Percentiles rank a stretch among this genome's conserved stretches.
Conservation (phyloP, 2,329 filamentous ascomycete genomes). For the Thermomyces lanuginosus region DNA sequence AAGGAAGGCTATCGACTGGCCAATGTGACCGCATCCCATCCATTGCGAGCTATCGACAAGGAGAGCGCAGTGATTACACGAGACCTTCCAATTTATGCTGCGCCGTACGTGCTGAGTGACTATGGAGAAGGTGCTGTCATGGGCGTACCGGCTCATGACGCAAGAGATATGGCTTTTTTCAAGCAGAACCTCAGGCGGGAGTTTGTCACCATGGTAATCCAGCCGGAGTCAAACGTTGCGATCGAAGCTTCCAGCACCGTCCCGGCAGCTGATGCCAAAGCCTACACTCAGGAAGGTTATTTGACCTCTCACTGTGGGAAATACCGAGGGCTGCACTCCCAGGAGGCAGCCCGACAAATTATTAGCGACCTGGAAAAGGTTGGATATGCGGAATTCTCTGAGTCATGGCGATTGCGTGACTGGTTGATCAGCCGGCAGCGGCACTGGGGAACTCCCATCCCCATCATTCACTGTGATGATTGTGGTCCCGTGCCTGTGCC, state of each 20-base stretch:
- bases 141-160: slow-evolving; percentile 78
- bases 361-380: slow-evolving; percentile 35
- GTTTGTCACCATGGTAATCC: slow-evolving; percentile 48
- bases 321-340: slow-evolving; percentile 48
- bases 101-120: slow-evolving; percentile 69
- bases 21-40: slow-evolving; percentile 47
- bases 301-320: slow-evolving; percentile 50
- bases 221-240: slow-evolving; percentile 12
- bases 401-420: slow-evolving; percentile 68
- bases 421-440: slow-evolving; percentile 87
- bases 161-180: slow-evolving; percentile 67
- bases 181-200: slow-evolving; percentile 46
- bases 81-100: slow-evolving; percentile 57
- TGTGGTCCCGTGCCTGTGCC: slow-evolving; percentile 72
- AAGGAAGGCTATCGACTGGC: slow-evolving; percentile 52
- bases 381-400: slow-evolving; percentile 43
- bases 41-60: slow-evolving; percentile 41
- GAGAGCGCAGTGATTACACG: slow-evolving; percentile 23
- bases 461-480: slow-evolving; percentile 61
- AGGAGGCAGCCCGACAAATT: slow-evolving; percentile 45
- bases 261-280: slow-evolving; percentile 29
- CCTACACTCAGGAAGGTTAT: slow-evolving; percentile 49
- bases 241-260: slow-evolving; percentile 8
- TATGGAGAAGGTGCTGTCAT: slow-evolving; percentile 82
- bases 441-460: slow-evolving; percentile 84